Percentiles rank a stretch among this genome's conserved stretches.
Evolutionary conservation across 169 alveolate genomes (phyloP).

Genomic region (Plasmodium vinckei): DNA sequence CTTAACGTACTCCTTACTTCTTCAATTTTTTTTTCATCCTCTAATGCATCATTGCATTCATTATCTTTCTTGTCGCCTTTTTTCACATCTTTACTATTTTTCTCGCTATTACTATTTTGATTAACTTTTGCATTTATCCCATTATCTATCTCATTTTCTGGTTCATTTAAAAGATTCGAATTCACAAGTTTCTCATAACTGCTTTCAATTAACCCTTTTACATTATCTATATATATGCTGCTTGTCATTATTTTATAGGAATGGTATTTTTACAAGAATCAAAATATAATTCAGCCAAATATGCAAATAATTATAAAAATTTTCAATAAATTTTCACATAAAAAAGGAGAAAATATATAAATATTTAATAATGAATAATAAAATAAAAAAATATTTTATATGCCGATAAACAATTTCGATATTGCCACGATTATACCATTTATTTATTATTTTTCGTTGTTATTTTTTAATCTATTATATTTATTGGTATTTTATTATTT

Average conservation of each 20-base stretch:
- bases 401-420: too few relatives aligned
- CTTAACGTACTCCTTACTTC: conserved; percentile 29
- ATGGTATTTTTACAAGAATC: not conserved
- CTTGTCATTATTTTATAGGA: not conserved
- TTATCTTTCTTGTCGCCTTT: not conserved
- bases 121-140: not conserved
- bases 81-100: not conserved
- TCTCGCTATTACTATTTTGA: not conserved
- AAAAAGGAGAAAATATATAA: too few relatives aligned
- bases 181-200: not conserved
- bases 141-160: not conserved
- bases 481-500: too few relatives aligned
- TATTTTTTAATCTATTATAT: too few relatives aligned
- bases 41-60: conserved; percentile 8
- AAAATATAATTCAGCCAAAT: too few relatives aligned
- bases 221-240: not conserved
- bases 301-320: too few relatives aligned
- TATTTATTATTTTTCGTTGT: too few relatives aligned
- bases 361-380: too few relatives aligned
- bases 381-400: too few relatives aligned
- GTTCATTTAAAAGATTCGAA: not conserved
- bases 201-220: conserved; percentile 3
- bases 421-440: too few relatives aligned
- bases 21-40: conserved; percentile 24
- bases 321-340: too few relatives aligned